Base-by-base conservation (phyloP, 176 grass and related monocot genomes). In the Zoysia pacifica region DNA sequence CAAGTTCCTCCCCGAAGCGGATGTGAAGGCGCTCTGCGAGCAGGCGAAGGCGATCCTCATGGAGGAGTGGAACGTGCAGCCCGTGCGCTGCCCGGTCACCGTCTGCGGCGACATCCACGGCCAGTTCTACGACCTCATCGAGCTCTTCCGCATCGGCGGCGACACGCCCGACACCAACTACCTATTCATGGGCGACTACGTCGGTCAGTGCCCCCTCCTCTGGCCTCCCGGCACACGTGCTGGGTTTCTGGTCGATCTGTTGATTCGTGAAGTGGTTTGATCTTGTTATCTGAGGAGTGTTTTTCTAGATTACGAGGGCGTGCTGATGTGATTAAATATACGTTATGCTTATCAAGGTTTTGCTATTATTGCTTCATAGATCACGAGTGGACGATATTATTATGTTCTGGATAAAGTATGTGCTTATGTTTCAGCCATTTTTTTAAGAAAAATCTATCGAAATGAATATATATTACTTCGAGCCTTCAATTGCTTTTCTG, bases 41-140 rank as follows among this genome's bases (percentile, higher is more conserved):
- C 83, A 91, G 87, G 92, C 89, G 39, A 91, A 86, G 88, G 89
- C 88, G 83, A 88, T 91, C 77, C 81, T 94, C 59, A 91, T 89
- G 76, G 86, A 94, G 83, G 89, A 89, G n/a, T 89, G 89, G 80
- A 91, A 91, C 84, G 89, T 94, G 77, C 92, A 94, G 83, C 86
- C 86, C 4, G 88, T 94, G 36, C 90, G 90, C 47, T 89, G 79
- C 74, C 86, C 89, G n/a, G 89, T 91, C 76, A 85, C 89, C 48
- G 72, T 91, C 59, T 94, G 89, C 82, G 89, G 92, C 62, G 89
- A 87, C 79, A 94, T 94, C 83, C 89, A 91, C 56, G 92, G 92
- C 48, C 84, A 87, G 83, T 94, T 94, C 83, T 86, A 87, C 75
- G 92, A 91, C 79, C 89, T 91, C 81, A 94, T 94, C 81, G 81